Percentiles rank a stretch among this genome's conserved stretches.
Evolutionary conservation across 2,329 filamentous ascomycete genomes (phyloP).

Genomic region (Fusarium veterinarium): DNA sequence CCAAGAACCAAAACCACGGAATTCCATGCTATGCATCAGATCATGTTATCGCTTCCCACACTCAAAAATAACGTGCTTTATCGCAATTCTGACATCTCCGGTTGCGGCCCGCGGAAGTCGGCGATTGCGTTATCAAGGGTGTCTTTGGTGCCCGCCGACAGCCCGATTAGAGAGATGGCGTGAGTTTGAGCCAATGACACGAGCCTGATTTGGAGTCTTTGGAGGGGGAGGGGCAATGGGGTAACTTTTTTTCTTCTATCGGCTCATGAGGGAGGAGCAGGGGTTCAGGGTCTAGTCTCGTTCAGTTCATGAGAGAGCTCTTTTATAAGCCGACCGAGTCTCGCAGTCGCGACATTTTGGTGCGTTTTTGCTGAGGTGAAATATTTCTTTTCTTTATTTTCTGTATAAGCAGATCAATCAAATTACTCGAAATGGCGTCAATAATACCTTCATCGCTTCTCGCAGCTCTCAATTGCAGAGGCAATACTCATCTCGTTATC

Average conservation of each 20-base stretch:
- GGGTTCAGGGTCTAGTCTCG: conserved; percentile 10
- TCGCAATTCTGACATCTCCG: conserved; percentile 42
- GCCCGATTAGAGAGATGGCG: conserved; percentile 49
- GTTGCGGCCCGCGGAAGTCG: conserved; percentile 47
- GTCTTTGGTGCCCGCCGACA: conserved; percentile 35
- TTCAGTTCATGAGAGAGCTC: conserved; percentile 12
- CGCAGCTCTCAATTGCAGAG: conserved; percentile 75
- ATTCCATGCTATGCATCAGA: conserved; percentile 2
- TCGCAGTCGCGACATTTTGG: conserved; percentile 23
- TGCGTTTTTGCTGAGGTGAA: neutral
- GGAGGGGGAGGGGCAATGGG: conserved; percentile 37
- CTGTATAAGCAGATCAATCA: conserved; percentile 10
- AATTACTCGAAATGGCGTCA: conserved; percentile 15
- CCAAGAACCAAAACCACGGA: conserved; percentile 8
- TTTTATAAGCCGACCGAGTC: conserved; percentile 35
- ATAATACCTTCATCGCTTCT: conserved; percentile 65
- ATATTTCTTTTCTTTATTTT: neutral
- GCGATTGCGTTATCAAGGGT: conserved; percentile 34
- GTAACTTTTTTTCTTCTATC: conserved; percentile 32
- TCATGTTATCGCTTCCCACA: conserved; percentile 4
- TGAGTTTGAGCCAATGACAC: conserved; percentile 47
- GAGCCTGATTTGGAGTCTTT: conserved; percentile 34
- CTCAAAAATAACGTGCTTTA: conserved; percentile 23
- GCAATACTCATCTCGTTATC: conserved; percentile 84
- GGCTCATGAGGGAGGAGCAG: conserved; percentile 20